Conservation (phyloP, 495 filamentous ascomycete species). For the Lindgomyces ingoldianus region DNA sequence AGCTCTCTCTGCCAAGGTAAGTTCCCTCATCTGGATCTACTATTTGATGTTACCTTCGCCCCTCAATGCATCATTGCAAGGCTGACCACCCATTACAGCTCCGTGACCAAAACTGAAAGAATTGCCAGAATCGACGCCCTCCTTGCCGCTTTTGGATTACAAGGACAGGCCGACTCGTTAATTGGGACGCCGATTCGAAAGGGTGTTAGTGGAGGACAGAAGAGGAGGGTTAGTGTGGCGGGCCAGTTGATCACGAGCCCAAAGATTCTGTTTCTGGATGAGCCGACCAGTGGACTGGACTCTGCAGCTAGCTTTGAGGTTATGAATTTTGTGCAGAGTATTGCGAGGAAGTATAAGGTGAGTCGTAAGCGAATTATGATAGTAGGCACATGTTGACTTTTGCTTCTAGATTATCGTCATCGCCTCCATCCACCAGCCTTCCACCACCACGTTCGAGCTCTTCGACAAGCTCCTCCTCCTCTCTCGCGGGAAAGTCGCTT, state of each 20-base stretch:
- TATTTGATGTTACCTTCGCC: slow-evolving; percentile 1
- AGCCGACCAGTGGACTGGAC: slow-evolving; percentile 79
- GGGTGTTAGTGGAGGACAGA: slow-evolving; percentile 79
- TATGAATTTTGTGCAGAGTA: slow-evolving; percentile 61
- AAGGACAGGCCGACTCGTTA: slow-evolving; percentile 62
- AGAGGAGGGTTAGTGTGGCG: slow-evolving; percentile 73
- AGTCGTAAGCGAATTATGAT: too few relatives aligned
- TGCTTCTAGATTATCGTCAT: slow-evolving; percentile 70
- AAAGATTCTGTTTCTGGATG: slow-evolving; percentile 77
- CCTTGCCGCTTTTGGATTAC: slow-evolving; percentile 62
- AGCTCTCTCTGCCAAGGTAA: slow-evolving; percentile 59
- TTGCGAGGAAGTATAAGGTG: slow-evolving; percentile 68
- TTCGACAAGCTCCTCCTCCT: slow-evolving; percentile 79
- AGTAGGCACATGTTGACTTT: too few relatives aligned
- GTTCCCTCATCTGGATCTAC: not conserved
- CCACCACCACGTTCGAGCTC: slow-evolving; percentile 70
- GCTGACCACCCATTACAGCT: slow-evolving; percentile 40
- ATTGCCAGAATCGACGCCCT: slow-evolving; percentile 57
- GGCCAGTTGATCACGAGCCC: slow-evolving; percentile 77
- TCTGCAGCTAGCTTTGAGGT: slow-evolving; percentile 69
- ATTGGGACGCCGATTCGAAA: slow-evolving; percentile 79
- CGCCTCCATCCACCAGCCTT: slow-evolving; percentile 80
- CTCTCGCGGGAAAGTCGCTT: slow-evolving; percentile 66
- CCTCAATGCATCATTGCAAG: too few relatives aligned
- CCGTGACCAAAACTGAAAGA: slow-evolving; percentile 52